Conservation (phyloP, 768 basidiomycete genomes). For the Leccinum rimulosum region DNA sequence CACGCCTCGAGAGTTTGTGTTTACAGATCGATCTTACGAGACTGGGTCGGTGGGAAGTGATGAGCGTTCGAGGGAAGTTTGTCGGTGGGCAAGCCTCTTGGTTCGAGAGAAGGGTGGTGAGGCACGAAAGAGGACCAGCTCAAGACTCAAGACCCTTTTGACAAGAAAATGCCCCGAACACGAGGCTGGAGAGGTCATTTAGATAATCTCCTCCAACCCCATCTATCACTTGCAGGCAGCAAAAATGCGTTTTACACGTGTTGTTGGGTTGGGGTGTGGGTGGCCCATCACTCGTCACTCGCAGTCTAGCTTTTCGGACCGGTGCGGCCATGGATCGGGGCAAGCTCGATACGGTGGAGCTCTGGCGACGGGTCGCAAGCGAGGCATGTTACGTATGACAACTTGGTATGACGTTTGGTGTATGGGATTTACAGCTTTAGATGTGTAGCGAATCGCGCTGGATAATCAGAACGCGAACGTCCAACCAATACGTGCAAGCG, state of each 20-base stretch:
- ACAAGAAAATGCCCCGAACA: slow-evolving; percentile 22
- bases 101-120: neutral
- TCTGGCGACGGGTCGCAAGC: neutral
- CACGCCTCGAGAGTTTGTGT: neutral
- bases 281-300: slow-evolving; percentile 1
- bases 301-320: neutral
- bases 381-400: neutral
- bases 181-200: slow-evolving; percentile 27
- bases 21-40: slow-evolving; percentile 1
- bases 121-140: neutral
- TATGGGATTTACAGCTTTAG: neutral
- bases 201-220: slow-evolving; percentile 24
- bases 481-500: neutral
- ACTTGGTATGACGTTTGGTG: neutral
- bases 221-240: slow-evolving; percentile 17
- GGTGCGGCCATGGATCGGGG: slow-evolving; percentile 14
- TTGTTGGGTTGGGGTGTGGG: slow-evolving; percentile 6
- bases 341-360: neutral
- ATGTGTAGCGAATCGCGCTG: neutral
- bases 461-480: neutral
- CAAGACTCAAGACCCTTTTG: slow-evolving; percentile 11
- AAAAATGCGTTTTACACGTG: slow-evolving; percentile 26
- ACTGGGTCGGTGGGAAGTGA: neutral
- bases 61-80: neutral
- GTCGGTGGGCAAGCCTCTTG: neutral